Evolutionary conservation across 352 stramenopile genomes (phyloP).

Genomic region (Globisporangium uncinulatum): DNA sequence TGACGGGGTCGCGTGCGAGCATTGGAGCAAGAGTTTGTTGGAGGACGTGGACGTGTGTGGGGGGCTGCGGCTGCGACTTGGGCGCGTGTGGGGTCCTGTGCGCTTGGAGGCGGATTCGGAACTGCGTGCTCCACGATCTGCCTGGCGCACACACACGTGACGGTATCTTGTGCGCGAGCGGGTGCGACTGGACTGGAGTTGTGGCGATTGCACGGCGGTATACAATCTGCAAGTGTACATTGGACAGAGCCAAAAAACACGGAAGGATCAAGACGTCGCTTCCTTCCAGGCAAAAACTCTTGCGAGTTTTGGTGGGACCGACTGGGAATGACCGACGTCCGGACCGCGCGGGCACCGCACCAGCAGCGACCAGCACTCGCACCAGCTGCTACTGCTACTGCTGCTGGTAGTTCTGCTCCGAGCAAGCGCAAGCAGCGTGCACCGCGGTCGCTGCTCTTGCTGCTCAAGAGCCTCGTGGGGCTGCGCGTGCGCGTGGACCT

Average conservation of each 20-base stretch:
- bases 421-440: too few species aligned
- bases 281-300: neutral
- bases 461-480: slow-evolving; percentile 83
- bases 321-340: too few species aligned
- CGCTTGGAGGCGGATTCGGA: neutral
- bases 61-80: neutral
- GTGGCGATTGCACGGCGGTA: neutral
- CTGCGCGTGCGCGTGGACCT: slow-evolving; percentile 79
- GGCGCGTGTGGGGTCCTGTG: neutral
- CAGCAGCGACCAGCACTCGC: too few species aligned
- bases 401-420: too few species aligned
- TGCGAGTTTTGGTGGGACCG: too few species aligned
- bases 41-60: neutral
- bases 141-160: too few species aligned
- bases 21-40: slow-evolving; percentile 11
- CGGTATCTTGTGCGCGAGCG: neutral
- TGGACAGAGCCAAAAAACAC: neutral
- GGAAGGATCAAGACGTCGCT: neutral
- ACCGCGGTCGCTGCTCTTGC: slow-evolving; percentile 39
- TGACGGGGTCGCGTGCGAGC: slow-evolving; percentile 27
- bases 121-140: neutral
- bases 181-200: neutral
- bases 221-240: neutral
- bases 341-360: too few species aligned
- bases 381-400: too few species aligned